Percentiles rank a stretch among this genome's conserved stretches.
Evolutionary conservation across 2,329 filamentous ascomycete genomes (phyloP).

Genomic region (Venturiaceae sp.): DNA sequence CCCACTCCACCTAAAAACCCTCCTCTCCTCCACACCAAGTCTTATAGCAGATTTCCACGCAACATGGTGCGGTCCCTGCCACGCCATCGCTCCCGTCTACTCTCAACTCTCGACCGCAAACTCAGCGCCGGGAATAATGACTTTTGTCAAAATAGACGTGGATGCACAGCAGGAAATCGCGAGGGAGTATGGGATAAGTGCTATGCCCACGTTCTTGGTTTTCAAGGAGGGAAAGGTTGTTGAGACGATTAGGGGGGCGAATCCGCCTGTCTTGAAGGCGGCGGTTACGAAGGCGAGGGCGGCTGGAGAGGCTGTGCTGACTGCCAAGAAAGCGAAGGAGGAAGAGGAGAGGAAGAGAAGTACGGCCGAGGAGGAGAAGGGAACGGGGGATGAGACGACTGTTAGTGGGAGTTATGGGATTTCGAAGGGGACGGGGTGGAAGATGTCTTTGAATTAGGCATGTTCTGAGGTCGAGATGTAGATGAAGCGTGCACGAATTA

Average conservation of each 20-base stretch:
- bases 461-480: neutral
- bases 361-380: neutral
- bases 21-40: slow-evolving; percentile 67
- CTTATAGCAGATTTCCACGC: slow-evolving; percentile 90
- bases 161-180: slow-evolving; percentile 68
- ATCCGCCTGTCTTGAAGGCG: slow-evolving; percentile 49
- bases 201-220: slow-evolving; percentile 83
- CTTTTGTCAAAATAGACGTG: slow-evolving; percentile 80
- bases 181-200: slow-evolving; percentile 60
- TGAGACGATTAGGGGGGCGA: slow-evolving; percentile 63
- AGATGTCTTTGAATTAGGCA: slow-evolving; percentile 4
- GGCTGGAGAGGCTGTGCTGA: slow-evolving; percentile 42
- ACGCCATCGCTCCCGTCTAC: slow-evolving; percentile 73
- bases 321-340: neutral
- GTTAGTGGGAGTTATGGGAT: slow-evolving; percentile 6
- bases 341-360: neutral
- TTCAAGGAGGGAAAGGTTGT: slow-evolving; percentile 57
- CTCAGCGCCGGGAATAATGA: slow-evolving; percentile 61
- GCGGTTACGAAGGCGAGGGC: slow-evolving; percentile 61
- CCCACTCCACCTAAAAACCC: slow-evolving; percentile 21
- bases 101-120: slow-evolving; percentile 63
- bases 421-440: slow-evolving; percentile 4
- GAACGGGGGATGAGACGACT: neutral
- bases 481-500: too few species aligned
- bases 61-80: slow-evolving; percentile 78